Conservation (phyloP, 345 rosid species). For the Pistacia vera region DNA sequence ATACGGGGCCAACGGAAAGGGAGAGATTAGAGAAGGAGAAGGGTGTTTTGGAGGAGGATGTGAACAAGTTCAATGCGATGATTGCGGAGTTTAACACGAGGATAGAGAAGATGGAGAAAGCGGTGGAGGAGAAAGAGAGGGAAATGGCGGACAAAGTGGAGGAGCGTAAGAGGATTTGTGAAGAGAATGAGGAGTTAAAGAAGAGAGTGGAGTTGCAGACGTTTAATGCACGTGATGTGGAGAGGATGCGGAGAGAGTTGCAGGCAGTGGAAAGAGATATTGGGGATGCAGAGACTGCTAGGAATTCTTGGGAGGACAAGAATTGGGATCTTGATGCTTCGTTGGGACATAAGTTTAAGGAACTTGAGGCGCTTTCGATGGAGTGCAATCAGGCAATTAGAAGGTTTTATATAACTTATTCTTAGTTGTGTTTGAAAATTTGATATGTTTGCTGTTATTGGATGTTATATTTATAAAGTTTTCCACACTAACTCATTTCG, state of each 20-base stretch:
- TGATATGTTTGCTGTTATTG: not conserved
- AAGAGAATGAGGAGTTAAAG: slow-evolving; percentile 78
- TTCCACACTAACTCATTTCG: not conserved
- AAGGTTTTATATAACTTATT: slow-evolving; percentile 39
- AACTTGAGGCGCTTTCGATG: slow-evolving; percentile 63
- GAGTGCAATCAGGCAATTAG: slow-evolving; percentile 77
- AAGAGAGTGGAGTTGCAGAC: slow-evolving; percentile 72
- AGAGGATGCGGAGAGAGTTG: slow-evolving; percentile 96
- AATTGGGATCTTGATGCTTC: slow-evolving; percentile 71
- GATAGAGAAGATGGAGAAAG: slow-evolving; percentile 44
- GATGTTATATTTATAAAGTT: not conserved
- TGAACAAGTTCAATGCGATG: slow-evolving; percentile 62
- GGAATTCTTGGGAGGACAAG: slow-evolving; percentile 79
- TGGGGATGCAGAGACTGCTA: slow-evolving; percentile 56
- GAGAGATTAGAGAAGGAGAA: slow-evolving; percentile 57
- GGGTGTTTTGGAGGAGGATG: slow-evolving; percentile 68
- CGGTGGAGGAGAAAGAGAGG: slow-evolving; percentile 60
- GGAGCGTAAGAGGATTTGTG: slow-evolving; percentile 53
- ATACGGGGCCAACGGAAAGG: slow-evolving; percentile 59
- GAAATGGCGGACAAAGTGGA: slow-evolving; percentile 57
- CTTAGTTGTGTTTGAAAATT: not conserved
- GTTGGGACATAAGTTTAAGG: slow-evolving; percentile 54
- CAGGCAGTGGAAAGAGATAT: slow-evolving; percentile 83
- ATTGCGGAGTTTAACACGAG: slow-evolving; percentile 46
- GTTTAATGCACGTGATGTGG: slow-evolving; percentile 71